phyloP scores from a whole-genome alignment of 768 basidiomycete genomes.

The Suillus bovinus region DNA sequence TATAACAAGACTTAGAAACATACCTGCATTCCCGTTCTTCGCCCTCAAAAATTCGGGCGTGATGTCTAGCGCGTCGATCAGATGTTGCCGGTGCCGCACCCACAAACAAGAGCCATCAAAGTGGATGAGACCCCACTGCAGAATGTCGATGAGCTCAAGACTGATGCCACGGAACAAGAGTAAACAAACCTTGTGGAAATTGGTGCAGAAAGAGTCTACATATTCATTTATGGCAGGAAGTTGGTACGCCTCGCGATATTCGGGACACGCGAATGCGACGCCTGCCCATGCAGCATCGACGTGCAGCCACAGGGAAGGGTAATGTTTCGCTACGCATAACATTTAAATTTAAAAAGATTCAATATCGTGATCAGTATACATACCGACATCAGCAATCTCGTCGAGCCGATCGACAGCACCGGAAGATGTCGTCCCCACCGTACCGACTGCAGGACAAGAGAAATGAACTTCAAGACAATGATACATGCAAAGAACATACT shows the following conservation, averaged over 20 bases:
- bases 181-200: conserved; percentile 79
- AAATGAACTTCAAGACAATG: not conserved
- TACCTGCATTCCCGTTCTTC: conserved; percentile 71
- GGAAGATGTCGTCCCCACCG: conserved; percentile 88
- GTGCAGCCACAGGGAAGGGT: conserved; percentile 79
- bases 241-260: conserved; percentile 60
- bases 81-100: conserved; percentile 70
- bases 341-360: not conserved
- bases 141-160: not conserved
- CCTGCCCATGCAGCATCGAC: conserved; percentile 95
- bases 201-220: conserved; percentile 81
- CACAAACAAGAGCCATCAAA: conserved; percentile 83
- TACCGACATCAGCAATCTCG: conserved; percentile 75
- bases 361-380: conserved; percentile 22
- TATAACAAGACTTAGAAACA: too few relatives aligned
- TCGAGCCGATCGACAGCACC: conserved; percentile 81
- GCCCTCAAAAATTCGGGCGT: conserved; percentile 85
- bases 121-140: conserved; percentile 85
- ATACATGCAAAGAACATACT: conserved; percentile 40
- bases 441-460: conserved; percentile 58
- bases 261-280: conserved; percentile 76
- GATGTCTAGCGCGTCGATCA: conserved; percentile 82
- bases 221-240: conserved; percentile 74
- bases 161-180: not conserved
- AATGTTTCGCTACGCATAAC: conserved; percentile 47